Evolutionary conservation across 495 filamentous ascomycete species (phyloP), one percentile per base, ranked within the genome.

Genomic region (Bombardia bombarda): DNA sequence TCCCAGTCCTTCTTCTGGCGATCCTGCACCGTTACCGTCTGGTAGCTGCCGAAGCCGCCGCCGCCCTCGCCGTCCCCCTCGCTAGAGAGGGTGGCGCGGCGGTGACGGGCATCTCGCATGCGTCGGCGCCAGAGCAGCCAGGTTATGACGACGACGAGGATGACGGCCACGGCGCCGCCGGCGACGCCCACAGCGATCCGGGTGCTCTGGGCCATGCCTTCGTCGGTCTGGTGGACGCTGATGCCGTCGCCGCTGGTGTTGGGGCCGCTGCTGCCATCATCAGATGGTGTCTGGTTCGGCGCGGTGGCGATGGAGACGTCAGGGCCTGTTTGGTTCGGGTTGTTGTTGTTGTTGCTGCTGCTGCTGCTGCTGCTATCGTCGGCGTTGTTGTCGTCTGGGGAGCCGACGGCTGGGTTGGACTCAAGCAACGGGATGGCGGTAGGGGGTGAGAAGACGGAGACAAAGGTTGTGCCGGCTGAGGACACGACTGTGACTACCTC

Each of bases 1-100:
- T 60, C 54, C 34, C 41, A 57, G 28, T 52, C 53, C 42, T 57
- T 31, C 46, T 55, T 55, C 19, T 47, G 46, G 31, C 39, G 46
- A 12, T 54, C 50, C 23, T 50, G 18, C 14, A 41, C 33, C 22
- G 38, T 33, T 32, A 38, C 21, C 3, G 32, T 30, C n/a, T 6
- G 19, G 12, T 10, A 16, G 5, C 10, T 25, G 18, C 1, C 3
- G 23, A 24, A 16, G 6, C 23, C 37, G 13, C n/a, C 19, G 4
- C 30, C 26, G 7, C 8, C 17, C 14, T 47, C 42, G 16, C 14
- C 6, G 19, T n/a, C 34, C 17, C 30, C 26, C 14, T 36, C 33
- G 10, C 8, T 6, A n/a, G n/a, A n/a, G n/a, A n/a, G n/a, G n/a
- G n/a, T n/a, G n/a, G n/a, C n/a, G n/a, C n/a, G n/a, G n/a, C n/a